Base-by-base conservation (phyloP, 2,329 filamentous ascomycete genomes). In the Corniculantispora saksenae region DNA sequence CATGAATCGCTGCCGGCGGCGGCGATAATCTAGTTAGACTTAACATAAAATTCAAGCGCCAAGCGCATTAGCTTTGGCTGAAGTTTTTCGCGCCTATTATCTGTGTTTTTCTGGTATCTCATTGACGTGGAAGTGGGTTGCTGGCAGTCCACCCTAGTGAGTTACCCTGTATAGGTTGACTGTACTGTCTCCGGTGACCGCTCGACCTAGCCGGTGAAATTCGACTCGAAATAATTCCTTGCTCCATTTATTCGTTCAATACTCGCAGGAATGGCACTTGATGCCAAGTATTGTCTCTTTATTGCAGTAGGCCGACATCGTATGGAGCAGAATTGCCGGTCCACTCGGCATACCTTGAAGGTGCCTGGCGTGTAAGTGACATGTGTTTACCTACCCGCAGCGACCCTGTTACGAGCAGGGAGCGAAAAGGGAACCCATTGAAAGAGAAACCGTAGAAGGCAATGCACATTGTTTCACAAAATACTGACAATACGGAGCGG, bases 1-100 rank as follows among this genome's bases (percentile, higher is more conserved):
- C 63, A 65, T 65, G 40, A 57, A 50, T 61, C 60, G 63, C 63
- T 61, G 23, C 50, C 29, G 12, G n/a, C 21, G 32, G 61, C 35
- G 25, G 61, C 43, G 61, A 57, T 51, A 63, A 47, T 57, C 23
- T 63, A 63, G 61, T 63, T 63, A 63, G 61, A 63, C 61, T 62
- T 50, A 43, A 19, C 17, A 57, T 63, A 57, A 63, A 63, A 63
- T 57, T 51, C 45, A 27, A 50, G 43, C 61, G 32, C 53, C 61
- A 43, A 21, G 53, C 61, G 40, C 29, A 47, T 48, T 47, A 5
- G 60, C 60, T 55, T 48, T 63, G 60, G 51, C 51, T 55, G 29
- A 48, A 63, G 23, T n/a, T 48, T 32, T 27, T 51, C 12, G 32
- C 23, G 32, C 45, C 27, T 51, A 47, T 51, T n/a, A 10, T 32